Evolutionary conservation across 306 rosid species (phyloP).

Genomic region (Prunus davidiana): DNA sequence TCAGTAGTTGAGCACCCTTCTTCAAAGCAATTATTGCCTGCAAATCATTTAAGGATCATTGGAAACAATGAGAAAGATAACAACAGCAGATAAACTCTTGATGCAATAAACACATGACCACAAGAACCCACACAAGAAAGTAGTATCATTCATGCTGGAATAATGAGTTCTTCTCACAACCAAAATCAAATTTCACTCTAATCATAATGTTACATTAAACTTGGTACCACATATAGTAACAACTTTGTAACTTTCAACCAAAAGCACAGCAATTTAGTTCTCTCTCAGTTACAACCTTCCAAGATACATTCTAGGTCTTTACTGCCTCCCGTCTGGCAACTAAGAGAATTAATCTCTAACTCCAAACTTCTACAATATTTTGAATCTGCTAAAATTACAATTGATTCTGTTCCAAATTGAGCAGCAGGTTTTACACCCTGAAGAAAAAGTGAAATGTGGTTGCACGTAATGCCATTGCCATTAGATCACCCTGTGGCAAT

Average conservation of each 20-base stretch:
- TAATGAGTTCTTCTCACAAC: neutral
- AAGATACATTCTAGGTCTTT: neutral
- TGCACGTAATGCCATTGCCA: slow-evolving; percentile 9
- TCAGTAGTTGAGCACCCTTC: slow-evolving; percentile 92
- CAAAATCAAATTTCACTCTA: neutral
- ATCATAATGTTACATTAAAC: neutral
- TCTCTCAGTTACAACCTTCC: neutral
- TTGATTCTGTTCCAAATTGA: neutral
- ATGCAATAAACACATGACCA: slow-evolving; percentile 7
- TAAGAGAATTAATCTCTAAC: neutral
- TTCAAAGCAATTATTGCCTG: slow-evolving; percentile 86
- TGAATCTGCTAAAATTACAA: neutral
- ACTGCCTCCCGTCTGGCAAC: neutral
- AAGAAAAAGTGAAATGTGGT: neutral
- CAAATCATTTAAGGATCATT: slow-evolving; percentile 21
- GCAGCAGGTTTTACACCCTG: neutral
- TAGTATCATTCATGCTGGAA: neutral
- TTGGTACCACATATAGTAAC: too few relatives aligned
- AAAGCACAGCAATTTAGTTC: neutral
- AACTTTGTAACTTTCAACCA: neutral
- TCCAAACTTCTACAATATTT: neutral
- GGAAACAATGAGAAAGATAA: slow-evolving; percentile 18
- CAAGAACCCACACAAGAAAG: slow-evolving; percentile 1
- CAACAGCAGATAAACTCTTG: neutral
- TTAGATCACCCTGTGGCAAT: neutral